phyloP scores from a whole-genome alignment of 108 stramenopile genomes.

The Skeletonema tropicum region DNA sequence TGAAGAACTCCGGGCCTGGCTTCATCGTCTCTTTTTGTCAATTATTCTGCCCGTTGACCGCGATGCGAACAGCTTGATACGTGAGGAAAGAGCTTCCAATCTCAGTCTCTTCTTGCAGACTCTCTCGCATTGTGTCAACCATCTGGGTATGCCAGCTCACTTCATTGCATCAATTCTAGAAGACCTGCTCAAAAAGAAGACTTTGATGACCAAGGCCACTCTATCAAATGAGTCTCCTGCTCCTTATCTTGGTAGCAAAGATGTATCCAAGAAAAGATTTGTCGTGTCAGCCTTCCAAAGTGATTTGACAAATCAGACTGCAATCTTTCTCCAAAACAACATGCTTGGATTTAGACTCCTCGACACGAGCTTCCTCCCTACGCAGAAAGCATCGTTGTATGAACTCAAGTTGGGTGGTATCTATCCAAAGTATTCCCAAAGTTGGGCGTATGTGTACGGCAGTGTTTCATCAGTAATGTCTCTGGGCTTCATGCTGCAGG shows the following conservation, averaged over 20 bases:
- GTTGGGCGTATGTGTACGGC: constrained; percentile 16
- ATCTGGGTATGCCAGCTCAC: constrained; percentile 19
- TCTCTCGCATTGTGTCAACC: constrained; percentile 16
- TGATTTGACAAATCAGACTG: constrained; percentile 30
- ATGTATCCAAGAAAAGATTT: constrained; percentile 14
- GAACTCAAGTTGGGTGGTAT: constrained; percentile 23
- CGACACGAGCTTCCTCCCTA: constrained; percentile 14
- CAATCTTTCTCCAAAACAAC: constrained; percentile 25
- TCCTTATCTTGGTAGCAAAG: background rate
- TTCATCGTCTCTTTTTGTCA: constrained; percentile 11
- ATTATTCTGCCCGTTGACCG: constrained; percentile 23
- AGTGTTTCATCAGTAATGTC: background rate
- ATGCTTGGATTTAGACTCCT: constrained; percentile 17
- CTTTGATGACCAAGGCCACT: constrained; percentile 19
- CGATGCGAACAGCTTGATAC: constrained; percentile 8
- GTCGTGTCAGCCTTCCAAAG: constrained; percentile 19
- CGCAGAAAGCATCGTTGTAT: constrained; percentile 19
- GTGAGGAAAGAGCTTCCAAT: constrained; percentile 21
- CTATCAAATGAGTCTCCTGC: constrained; percentile 32
- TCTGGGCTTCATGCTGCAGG: constrained; percentile 31
- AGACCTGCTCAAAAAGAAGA: constrained; percentile 10
- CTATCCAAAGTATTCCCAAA: background rate
- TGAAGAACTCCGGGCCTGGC: constrained; percentile 11
- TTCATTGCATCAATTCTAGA: constrained; percentile 17
- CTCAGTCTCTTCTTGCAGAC: constrained; percentile 13